Base-by-base conservation (phyloP, 768 basidiomycete genomes). In the Strobilomyces confusus region DNA sequence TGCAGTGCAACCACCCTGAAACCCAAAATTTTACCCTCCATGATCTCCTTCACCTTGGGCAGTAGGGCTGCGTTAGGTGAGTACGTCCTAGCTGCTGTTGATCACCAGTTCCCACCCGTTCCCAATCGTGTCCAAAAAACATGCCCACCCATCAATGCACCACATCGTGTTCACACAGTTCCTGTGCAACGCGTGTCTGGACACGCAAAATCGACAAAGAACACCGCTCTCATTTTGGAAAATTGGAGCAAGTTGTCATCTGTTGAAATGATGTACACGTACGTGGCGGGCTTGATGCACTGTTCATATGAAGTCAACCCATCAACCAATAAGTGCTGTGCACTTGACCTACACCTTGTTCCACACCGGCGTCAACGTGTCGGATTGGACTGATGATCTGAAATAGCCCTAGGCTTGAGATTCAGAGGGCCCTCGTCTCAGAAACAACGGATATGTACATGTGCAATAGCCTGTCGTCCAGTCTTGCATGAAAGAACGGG, bases 1-100 rank as follows among this genome's bases (percentile, higher is more conserved):
- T 79, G 77, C 63, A 81, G 72, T 29, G 81, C 82, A 47, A 76
- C 63, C 19, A 91, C 74, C 32, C 59, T 67, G 53, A 90, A 75
- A 2, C 83, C 84, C 19, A 80, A 74, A 63, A 94, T 90, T 63
- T 93, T 92, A 61, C 77, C 77, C 69, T 89, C 83, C 47, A 93
- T 64, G 25, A 89, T 72, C 57, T 73, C 75, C 63, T 81, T 79
- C 52, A 92, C 67, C 40, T 74, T 65, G 0, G 86, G 84, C 2
- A 93, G 70, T 58, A 92, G 62, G 49, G 60, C 67, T 49, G 77
- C 75, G 63, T 89, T 81, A 1, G 92, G 91, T 29, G 88, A 78
- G 65, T 93, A 92, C 48, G 90, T 94, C 45, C 91, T 90, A 59
- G 63, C 88, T 87, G 62, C 93, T 93, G 67, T 93, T 90, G 62